Evolutionary conservation across 495 filamentous ascomycete genomes (phyloP).

Genomic region (Glarea lozoyensis): DNA sequence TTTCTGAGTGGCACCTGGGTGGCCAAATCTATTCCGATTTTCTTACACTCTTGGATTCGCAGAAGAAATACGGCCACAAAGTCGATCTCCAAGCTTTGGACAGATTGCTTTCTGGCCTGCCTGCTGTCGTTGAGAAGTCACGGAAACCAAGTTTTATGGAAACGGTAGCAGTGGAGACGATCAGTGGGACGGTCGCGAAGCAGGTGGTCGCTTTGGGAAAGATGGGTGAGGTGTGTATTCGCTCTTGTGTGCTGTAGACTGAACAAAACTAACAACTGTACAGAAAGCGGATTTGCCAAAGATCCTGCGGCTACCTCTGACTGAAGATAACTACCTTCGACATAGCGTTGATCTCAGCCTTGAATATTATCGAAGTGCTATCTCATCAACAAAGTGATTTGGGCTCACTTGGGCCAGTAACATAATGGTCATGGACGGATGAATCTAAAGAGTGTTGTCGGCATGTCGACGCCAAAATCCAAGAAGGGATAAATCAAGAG

Average conservation of each 20-base stretch:
- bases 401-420: not conserved
- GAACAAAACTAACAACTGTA: constrained; percentile 12
- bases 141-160: constrained; percentile 56
- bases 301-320: constrained; percentile 59
- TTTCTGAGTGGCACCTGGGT: constrained; percentile 60
- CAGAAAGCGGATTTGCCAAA: constrained; percentile 29
- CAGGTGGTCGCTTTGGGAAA: constrained; percentile 50
- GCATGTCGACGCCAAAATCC: too few relatives aligned
- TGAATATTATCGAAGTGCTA: constrained; percentile 44
- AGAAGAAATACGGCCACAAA: constrained; percentile 23
- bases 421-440: not conserved
- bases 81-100: constrained; percentile 35
- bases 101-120: constrained; percentile 54
- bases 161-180: constrained; percentile 66
- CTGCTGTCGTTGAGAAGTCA: constrained; percentile 49
- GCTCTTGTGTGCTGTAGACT: not conserved
- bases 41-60: constrained; percentile 41
- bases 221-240: constrained; percentile 42
- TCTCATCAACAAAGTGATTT: constrained; percentile 3
- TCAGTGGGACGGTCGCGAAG: constrained; percentile 52
- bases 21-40: constrained; percentile 80
- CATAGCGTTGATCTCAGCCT: constrained; percentile 62
- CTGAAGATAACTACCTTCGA: constrained; percentile 57
- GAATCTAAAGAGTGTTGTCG: too few relatives aligned
- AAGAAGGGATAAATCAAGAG: too few relatives aligned